Conservation (phyloP, 805 yeast genomes). For the Starmera dryadoides region DNA sequence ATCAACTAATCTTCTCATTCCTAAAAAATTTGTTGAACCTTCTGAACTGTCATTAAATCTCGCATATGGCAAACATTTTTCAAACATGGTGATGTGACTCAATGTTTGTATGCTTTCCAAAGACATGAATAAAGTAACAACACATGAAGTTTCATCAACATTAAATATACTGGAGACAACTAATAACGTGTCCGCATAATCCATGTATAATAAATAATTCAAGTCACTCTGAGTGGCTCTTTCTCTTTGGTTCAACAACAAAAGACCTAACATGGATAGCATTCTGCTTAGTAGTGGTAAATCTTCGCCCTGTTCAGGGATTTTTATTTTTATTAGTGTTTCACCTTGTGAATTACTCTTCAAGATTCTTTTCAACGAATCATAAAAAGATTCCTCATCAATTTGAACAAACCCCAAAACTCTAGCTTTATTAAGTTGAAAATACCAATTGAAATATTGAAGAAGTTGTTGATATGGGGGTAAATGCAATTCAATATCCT, state of each 20-base stretch:
- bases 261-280: neutral
- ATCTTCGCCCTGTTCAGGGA: neutral
- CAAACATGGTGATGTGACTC: neutral
- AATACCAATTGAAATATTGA: neutral
- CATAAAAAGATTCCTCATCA: neutral
- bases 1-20: neutral
- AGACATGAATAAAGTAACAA: neutral
- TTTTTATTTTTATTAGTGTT: neutral
- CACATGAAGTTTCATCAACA: neutral
- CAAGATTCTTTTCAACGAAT: neutral
- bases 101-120: neutral
- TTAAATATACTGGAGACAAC: neutral
- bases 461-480: constrained; percentile 1
- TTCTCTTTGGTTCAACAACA: neutral
- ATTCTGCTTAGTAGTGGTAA: neutral
- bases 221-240: neutral
- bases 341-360: neutral
- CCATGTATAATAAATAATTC: neutral
- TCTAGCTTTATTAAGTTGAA: neutral
- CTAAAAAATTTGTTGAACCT: neutral
- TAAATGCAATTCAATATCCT: neutral
- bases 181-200: neutral
- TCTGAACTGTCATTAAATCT: neutral
- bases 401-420: neutral
- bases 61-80: neutral